Base-by-base conservation (phyloP, 192 early-diverging fungal species). In the Coemansia reversa region DNA sequence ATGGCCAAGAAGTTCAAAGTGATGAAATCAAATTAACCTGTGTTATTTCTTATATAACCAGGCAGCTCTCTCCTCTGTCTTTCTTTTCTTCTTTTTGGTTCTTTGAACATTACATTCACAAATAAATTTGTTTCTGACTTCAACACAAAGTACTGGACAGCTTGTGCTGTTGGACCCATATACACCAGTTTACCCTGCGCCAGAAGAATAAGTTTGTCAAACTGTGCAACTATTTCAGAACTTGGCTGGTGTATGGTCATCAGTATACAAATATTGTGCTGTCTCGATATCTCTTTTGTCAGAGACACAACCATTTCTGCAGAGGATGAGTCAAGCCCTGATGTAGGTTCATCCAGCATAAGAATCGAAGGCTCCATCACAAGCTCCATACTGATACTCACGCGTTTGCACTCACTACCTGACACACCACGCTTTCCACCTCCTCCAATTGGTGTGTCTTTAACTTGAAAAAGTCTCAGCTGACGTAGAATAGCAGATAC, bases 161-260 rank as follows among this genome's bases (percentile, higher is more conserved):
- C 75, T 23, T 69, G 62, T n/a, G 29, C 63, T 7, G 70, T 62
- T 0, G 72, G 51, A 12, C 90, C 90, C 55, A 69, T 75, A 61
- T 86, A 91, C 47, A 90, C 72, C 5, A 76, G 67, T n/a, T 75
- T 51, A 19, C 93, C 93, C 5, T 74, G 80, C 29, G 86, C 67
- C 8, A 93, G 67, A 11, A 94, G 56, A 20, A 92, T 80, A 3
- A 93, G 76, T 51, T 89, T 84, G 74, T 94, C 90, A 71, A 95
- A 94, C 32, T 88, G 66, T 18, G 76, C 71, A 63, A 88, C 91
- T 52, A 92, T 84, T 65, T 92, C 85, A 20, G 87, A 86, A 29
- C 88, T 82, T 2, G 94, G 94, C 71, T 94, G 93, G 70, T 96
- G 94, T 65, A 96, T 92, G 12, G 90, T 91, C 69, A 92, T 88